These are phyloP conservation scores for Elongisporangium anandrum DNA, from an alignment of 352 stramenopile species.

Conservation along the genomic window DNA sequence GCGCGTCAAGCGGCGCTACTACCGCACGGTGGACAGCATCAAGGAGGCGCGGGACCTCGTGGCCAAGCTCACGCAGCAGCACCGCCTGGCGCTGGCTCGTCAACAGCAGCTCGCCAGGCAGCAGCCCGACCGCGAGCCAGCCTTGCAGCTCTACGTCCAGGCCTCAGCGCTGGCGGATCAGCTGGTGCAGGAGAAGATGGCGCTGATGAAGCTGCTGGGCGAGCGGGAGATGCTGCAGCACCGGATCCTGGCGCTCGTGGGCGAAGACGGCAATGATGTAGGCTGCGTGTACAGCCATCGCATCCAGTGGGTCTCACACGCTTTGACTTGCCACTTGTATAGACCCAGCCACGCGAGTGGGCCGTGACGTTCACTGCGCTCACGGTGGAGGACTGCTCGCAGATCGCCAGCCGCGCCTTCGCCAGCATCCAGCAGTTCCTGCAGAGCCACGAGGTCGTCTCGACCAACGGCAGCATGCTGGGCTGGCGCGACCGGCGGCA, in stretches of 20 bases:
- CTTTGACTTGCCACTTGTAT: too few species aligned
- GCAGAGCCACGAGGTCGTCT: slow-evolving; percentile 34
- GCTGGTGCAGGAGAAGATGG: slow-evolving; percentile 43
- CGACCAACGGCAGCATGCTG: slow-evolving; percentile 39
- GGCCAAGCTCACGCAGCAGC: too few species aligned
- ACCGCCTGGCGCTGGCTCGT: too few species aligned
- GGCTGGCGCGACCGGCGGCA: slow-evolving; percentile 32
- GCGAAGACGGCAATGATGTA: slow-evolving; percentile 14
- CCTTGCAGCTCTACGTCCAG: slow-evolving; percentile 30
- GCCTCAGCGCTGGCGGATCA: slow-evolving; percentile 46
- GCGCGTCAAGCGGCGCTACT: too few species aligned
- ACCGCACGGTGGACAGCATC: too few species aligned
- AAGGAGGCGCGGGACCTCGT: too few species aligned
- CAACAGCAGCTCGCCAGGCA: too few species aligned
- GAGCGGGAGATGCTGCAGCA: slow-evolving; percentile 36
- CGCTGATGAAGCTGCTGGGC: slow-evolving; percentile 31
- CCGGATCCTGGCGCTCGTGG: slow-evolving; percentile 26
- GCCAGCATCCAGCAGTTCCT: slow-evolving; percentile 40
- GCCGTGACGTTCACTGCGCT: slow-evolving; percentile 14
- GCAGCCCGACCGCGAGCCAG: too few species aligned
- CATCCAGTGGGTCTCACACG: not conserved
- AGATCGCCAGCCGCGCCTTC: slow-evolving; percentile 29
- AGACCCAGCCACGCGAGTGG: too few species aligned
- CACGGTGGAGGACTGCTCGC: slow-evolving; percentile 31
- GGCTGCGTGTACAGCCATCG: slow-evolving; percentile 1